Base-by-base conservation (phyloP, 805 yeast genomes). In the Wickerhamomyces tratensis region DNA sequence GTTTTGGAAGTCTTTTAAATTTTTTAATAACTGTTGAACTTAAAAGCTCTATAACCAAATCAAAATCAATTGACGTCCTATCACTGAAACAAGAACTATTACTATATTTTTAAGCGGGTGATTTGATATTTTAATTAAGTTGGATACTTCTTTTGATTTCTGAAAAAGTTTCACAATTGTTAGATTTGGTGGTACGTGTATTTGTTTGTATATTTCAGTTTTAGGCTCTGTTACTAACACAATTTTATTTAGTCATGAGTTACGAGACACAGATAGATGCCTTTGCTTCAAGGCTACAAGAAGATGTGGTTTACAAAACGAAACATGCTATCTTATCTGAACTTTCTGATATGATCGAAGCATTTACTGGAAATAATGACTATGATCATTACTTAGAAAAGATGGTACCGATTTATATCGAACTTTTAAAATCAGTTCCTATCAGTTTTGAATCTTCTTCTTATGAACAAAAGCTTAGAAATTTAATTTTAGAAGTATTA, bases 261-360 rank as follows among this genome's bases (percentile, higher is more conserved):
- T 58, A 63, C 42, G 52, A 59, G 10, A 55, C 58, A 6, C 88
- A 81, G 58, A 70, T 84, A 39, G 89, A 82, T 54, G 69, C 77
- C 40, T 79, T 85, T 61, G 86, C 78, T 45, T 61, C 76, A 43
- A 71, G 83, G 54, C 73, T 86, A 20, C 61, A 64, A 44, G 79
- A 72, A 39, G 65, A 69, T 43, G 61, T 67, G 39, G 89, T 82
- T 56, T 70, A 71, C 49, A 74, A 75, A 47, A 65, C 75, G 10
- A 79, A 79, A 50, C 82, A 84, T 48, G 68, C 88, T 1, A 75
- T 79, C 7, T 74, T 87, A 36, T 78, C 88, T 5, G 97, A 91
- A 60, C 67, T 91, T 38, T 74, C 93, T 46, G 98, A 91, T 61
- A 76, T 87, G 59, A 72, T 88, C 36, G 98, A 91, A 57, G 74